Evolutionary conservation across 495 filamentous ascomycete species (phyloP).

Genomic region (Collariella sp.): DNA sequence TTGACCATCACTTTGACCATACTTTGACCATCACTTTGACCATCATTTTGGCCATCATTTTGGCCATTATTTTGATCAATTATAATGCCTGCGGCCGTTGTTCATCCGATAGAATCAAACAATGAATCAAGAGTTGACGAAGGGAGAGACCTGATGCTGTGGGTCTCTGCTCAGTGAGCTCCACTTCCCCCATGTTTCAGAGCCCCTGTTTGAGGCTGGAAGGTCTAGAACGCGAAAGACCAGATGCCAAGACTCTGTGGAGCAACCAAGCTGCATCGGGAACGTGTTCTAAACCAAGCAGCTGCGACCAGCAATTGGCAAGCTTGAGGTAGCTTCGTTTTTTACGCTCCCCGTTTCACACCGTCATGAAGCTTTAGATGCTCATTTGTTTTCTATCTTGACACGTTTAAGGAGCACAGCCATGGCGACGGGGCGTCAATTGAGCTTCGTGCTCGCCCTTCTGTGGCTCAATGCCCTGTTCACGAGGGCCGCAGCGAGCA

Average conservation of each 20-base stretch:
- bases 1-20: too few relatives aligned
- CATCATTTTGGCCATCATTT: too few relatives aligned
- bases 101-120: too few relatives aligned
- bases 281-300: constrained; percentile 1
- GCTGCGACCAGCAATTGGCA: background rate
- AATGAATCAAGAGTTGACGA: too few relatives aligned
- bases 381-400: background rate
- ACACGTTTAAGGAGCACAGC: background rate
- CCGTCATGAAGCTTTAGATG: background rate
- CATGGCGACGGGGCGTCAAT: constrained; percentile 20
- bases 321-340: background rate
- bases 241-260: constrained; percentile 1
- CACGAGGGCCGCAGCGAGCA: background rate
- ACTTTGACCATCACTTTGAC: too few relatives aligned
- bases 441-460: constrained; percentile 15
- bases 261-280: background rate
- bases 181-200: too few relatives aligned
- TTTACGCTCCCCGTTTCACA: background rate
- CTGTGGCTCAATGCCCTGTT: constrained; percentile 10
- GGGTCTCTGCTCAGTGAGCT: too few relatives aligned
- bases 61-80: too few relatives aligned
- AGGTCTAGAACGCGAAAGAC: too few relatives aligned
- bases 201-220: too few relatives aligned
- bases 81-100: too few relatives aligned
- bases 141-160: too few relatives aligned